These are phyloP conservation scores for Coemansia aciculifera DNA, from an alignment of 192 early-diverging fungal species.

Conservation along the genomic window DNA sequence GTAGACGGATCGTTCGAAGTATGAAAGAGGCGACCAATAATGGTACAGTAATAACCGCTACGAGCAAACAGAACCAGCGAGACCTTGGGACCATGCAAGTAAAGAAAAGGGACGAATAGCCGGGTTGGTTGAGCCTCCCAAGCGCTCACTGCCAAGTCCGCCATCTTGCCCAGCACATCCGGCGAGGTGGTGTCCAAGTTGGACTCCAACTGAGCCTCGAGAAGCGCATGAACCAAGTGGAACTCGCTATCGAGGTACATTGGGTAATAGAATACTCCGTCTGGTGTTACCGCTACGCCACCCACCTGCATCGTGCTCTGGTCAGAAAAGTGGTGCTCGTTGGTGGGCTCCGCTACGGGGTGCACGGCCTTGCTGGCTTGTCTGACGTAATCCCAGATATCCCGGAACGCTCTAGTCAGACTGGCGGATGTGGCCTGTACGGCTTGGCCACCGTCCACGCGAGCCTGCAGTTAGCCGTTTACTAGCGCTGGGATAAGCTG, in stretches of 20 bases:
- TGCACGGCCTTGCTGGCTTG: not conserved
- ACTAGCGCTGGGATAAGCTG: not conserved
- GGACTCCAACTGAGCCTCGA: not conserved
- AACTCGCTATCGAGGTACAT: not conserved
- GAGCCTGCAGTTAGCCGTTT: not conserved
- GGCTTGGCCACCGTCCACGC: not conserved
- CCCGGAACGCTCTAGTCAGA: not conserved
- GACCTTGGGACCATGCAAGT: not conserved
- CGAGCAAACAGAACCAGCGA: slow-evolving; percentile 8
- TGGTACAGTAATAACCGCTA: not conserved
- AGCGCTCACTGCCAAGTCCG: not conserved
- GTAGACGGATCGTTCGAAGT: not conserved
- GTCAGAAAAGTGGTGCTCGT: not conserved
- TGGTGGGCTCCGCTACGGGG: not conserved
- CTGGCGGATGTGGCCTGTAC: not conserved
- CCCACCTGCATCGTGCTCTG: not conserved
- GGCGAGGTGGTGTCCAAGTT: not conserved
- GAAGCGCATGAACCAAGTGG: not conserved
- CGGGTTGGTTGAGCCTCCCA: slow-evolving; percentile 15
- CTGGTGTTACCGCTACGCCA: not conserved
- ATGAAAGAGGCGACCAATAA: not conserved
- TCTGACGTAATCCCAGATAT: not conserved
- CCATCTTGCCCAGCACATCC: slow-evolving; percentile 2
- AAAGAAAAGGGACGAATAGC: slow-evolving; percentile 4
- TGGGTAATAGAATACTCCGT: not conserved